phyloP scores from a whole-genome alignment of 495 filamentous ascomycete species.

The Cercophora samala region DNA sequence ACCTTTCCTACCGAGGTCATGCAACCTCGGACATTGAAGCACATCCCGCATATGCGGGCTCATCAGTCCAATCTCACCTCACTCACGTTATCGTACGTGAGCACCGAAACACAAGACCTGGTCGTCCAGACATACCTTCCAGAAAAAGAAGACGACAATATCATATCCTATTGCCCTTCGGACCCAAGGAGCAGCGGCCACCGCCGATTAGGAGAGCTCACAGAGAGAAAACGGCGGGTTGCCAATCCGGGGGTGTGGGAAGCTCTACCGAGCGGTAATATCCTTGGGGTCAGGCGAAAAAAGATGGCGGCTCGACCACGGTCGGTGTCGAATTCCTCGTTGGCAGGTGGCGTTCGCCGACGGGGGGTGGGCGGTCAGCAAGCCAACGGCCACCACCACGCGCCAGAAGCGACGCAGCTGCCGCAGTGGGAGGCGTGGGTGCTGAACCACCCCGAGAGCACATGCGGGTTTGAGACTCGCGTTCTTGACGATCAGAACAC shows the following conservation, averaged over 20 bases:
- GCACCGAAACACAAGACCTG: constrained; percentile 50
- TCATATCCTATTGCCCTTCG: constrained; percentile 37
- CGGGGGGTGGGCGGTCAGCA: constrained; percentile 6
- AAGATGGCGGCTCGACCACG: constrained; percentile 12
- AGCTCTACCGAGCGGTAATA: constrained; percentile 44
- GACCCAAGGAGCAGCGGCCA: constrained; percentile 20
- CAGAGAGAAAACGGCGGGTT: constrained; percentile 37
- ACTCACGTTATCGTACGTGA: constrained; percentile 53
- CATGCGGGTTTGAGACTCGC: constrained; percentile 37
- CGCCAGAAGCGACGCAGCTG: neutral
- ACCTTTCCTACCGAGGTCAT: constrained; percentile 56
- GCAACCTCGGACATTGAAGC: constrained; percentile 50
- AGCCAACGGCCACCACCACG: neutral
- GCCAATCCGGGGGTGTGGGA: constrained; percentile 51
- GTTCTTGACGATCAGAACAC: constrained; percentile 36
- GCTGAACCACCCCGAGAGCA: constrained; percentile 45
- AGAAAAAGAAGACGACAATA: constrained; percentile 39
- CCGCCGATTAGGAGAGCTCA: constrained; percentile 42
- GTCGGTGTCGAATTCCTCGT: neutral
- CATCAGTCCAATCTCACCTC: constrained; percentile 48
- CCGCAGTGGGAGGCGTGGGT: constrained; percentile 63
- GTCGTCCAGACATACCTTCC: constrained; percentile 57
- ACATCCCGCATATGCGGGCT: constrained; percentile 46
- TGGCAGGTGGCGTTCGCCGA: constrained; percentile 26
- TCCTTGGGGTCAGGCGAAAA: constrained; percentile 45